Conservation (phyloP, 2,329 filamentous ascomycete species). For the Aspergillus carbonarius region DNA sequence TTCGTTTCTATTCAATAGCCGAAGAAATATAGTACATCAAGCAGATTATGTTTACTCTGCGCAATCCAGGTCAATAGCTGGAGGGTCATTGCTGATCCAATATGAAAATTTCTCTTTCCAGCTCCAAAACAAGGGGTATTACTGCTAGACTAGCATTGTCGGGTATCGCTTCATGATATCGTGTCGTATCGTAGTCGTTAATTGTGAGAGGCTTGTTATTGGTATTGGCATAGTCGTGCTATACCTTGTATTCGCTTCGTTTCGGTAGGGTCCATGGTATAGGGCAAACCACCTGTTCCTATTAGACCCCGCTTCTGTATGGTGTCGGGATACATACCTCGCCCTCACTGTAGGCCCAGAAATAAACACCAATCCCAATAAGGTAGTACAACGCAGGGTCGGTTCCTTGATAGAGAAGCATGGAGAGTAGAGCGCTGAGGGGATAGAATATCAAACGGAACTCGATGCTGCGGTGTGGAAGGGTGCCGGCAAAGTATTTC, state of each 20-base stretch:
- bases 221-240: constrained; percentile 7
- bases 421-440: constrained; percentile 69
- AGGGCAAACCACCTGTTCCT: constrained; percentile 61
- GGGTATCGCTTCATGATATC: constrained; percentile 1
- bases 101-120: not conserved
- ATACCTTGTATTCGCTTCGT: constrained; percentile 28
- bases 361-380: constrained; percentile 81
- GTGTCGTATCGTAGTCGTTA: constrained; percentile 1
- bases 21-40: not conserved
- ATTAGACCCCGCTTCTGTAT: not conserved
- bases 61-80: not conserved
- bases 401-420: constrained; percentile 86
- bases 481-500: constrained; percentile 69
- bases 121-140: not conserved
- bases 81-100: not conserved
- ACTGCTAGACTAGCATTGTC: not conserved
- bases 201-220: not conserved
- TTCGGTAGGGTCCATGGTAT: constrained; percentile 68
- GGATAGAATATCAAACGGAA: constrained; percentile 80
- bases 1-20: not conserved
- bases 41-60: not conserved
- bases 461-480: constrained; percentile 84
- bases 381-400: constrained; percentile 92
- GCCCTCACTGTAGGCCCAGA: constrained; percentile 96
- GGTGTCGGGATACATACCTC: constrained; percentile 64